Conservation (phyloP, 768 basidiomycete genomes). For the Phylloporus rhodoxanthus region DNA sequence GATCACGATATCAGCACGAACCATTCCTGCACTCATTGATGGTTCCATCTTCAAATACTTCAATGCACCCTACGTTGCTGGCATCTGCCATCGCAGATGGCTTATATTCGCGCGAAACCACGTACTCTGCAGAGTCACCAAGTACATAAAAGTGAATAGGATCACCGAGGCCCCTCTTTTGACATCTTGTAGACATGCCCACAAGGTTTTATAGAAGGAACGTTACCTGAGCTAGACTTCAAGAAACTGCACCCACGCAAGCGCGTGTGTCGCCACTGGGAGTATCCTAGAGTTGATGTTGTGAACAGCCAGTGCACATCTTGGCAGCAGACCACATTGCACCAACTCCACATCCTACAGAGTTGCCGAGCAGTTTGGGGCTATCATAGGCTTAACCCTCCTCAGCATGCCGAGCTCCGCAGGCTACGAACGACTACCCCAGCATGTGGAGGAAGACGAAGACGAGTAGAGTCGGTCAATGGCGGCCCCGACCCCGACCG, state of each 20-base stretch:
- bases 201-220: too few relatives aligned
- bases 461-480: slow-evolving; percentile 35
- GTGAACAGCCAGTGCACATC: slow-evolving; percentile 7
- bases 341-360: slow-evolving; percentile 6
- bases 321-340: slow-evolving; percentile 16
- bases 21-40: slow-evolving; percentile 41
- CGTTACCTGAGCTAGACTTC: too few relatives aligned
- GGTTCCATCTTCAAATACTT: slow-evolving; percentile 48
- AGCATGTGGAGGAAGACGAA: slow-evolving; percentile 36
- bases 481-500: slow-evolving; percentile 27
- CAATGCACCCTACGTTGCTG: slow-evolving; percentile 38
- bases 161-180: too few relatives aligned
- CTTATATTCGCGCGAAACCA: neutral
- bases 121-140: neutral
- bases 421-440: slow-evolving; percentile 44
- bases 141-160: too few relatives aligned
- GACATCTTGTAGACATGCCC: too few relatives aligned
- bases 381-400: neutral
- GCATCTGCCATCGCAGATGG: neutral
- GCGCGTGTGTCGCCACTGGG: too few relatives aligned
- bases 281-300: slow-evolving; percentile 10
- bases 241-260: too few relatives aligned
- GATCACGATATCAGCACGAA: slow-evolving; percentile 36
- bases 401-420: slow-evolving; percentile 38
- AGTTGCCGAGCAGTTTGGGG: neutral